These are phyloP conservation scores for Aspergillus carbonarius DNA, from an alignment of 2,329 filamentous ascomycete species.

Conservation along the genomic window DNA sequence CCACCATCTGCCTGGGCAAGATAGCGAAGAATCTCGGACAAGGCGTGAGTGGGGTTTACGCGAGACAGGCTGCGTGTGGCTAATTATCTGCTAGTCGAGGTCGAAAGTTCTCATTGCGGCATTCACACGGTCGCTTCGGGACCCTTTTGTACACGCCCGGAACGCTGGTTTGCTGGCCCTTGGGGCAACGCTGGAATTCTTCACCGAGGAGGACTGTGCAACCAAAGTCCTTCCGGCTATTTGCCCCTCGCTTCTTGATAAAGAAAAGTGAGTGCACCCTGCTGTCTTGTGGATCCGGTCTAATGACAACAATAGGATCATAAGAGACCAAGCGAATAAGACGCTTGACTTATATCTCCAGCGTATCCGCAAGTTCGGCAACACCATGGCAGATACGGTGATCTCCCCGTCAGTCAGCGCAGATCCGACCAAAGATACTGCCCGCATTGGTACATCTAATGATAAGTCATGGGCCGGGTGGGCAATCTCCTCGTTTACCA, in stretches of 20 bases:
- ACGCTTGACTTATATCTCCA: conserved; percentile 83
- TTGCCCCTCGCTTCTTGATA: conserved; percentile 83
- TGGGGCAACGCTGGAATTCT: conserved; percentile 79
- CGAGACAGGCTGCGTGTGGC: conserved; percentile 1
- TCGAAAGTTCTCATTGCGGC: conserved; percentile 91
- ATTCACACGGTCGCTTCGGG: conserved; percentile 82
- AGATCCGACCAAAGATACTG: conserved; percentile 49
- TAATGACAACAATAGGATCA: conserved; percentile 49
- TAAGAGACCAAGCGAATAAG: conserved; percentile 88
- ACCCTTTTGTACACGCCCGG: conserved; percentile 91
- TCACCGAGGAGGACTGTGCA: conserved; percentile 87
- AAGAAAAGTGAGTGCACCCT: conserved; percentile 67
- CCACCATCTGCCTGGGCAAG: conserved; percentile 94
- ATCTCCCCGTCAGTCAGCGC: conserved; percentile 64
- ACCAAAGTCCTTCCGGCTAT: conserved; percentile 78
- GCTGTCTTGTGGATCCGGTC: background rate
- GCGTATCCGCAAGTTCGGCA: conserved; percentile 75
- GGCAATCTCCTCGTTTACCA: conserved; percentile 98
- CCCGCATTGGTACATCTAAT: conserved; percentile 76
- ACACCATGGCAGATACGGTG: conserved; percentile 75
- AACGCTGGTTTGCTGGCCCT: conserved; percentile 87
- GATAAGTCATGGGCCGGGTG: conserved; percentile 84
- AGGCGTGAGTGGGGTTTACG: conserved; percentile 40
- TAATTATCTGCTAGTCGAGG: conserved; percentile 58
- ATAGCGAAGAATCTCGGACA: conserved; percentile 85